A percentile compares a stretch with the other conserved stretches of the same genome.
Conservation (phyloP, 768 basidiomycete species). For the Omphalotus guepiniiformis region DNA sequence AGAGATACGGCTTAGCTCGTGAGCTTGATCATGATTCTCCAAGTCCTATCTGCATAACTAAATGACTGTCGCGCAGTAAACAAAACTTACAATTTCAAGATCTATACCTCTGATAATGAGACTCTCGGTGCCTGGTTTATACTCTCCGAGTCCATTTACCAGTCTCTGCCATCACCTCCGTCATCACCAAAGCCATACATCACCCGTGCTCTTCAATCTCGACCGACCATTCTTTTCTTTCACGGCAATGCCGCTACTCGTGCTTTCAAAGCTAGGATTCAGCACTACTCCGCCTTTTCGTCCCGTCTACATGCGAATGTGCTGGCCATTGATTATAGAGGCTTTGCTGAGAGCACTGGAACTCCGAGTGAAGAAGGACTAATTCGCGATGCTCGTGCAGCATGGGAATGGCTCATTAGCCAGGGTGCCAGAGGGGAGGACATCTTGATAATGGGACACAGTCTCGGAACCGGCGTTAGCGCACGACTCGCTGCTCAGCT, state of each 20-base stretch:
- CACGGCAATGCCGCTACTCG: conserved; percentile 90
- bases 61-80: conserved; percentile 44
- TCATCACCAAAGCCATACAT: conserved; percentile 39
- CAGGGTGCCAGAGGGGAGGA: conserved; percentile 54
- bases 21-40: conserved; percentile 18
- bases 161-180: conserved; percentile 37
- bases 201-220: conserved; percentile 44
- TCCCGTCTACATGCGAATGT: conserved; percentile 70
- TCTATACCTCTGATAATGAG: conserved; percentile 74
- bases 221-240: conserved; percentile 84
- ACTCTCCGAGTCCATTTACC: conserved; percentile 63
- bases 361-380: conserved; percentile 74
- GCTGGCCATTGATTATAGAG: conserved; percentile 86
- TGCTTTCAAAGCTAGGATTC: conserved; percentile 62
- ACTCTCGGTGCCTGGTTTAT: conserved; percentile 85
- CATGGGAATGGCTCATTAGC: conserved; percentile 71
- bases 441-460: conserved; percentile 80
- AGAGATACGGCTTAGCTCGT: conserved; percentile 82
- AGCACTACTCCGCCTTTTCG: conserved; percentile 61
- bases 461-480: conserved; percentile 81
- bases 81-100: conserved; percentile 68
- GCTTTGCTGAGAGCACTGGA: conserved; percentile 85
- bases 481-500: conserved; percentile 46
- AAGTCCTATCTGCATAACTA: not conserved
- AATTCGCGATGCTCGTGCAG: conserved; percentile 65